Base-by-base conservation (phyloP, 495 filamentous ascomycete genomes). In the Aspergillus haitiensis region DNA sequence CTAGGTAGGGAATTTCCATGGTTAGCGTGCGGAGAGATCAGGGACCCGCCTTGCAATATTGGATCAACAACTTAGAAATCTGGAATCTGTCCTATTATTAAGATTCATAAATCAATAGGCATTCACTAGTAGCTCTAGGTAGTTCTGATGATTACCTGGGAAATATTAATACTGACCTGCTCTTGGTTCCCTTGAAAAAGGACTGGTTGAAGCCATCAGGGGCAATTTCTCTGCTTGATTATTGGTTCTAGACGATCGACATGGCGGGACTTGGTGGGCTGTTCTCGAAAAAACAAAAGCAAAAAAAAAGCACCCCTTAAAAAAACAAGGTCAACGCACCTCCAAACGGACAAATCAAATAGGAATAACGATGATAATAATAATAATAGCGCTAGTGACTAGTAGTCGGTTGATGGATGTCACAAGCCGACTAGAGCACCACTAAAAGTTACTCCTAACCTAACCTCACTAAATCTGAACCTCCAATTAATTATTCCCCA, bases 201-300 rank as follows among this genome's bases (percentile, higher is more conserved):
- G 21, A 27, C 21, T 27, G 21, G 21, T 27, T 27, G 21, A 27
- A 27, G 21, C 1, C 5, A 21, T 47, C 5, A 47, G 44, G 44
- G 44, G 44, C n/a, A 9, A 16, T 7, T 16, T 11, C 37, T 40
- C 11, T 40, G 44, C 11, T 47, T 18, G 27, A 53, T 52, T 34
- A 66, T 66, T 63, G 21, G 63, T 66, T 66, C 58, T 55, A 52
- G 31, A 51, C 53, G 64, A 66, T 66, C 64, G 60, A 58, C 64
- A 56, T 55, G 64, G 54, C 60, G 64, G 60, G 59, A 58, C 59
- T 52, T 32, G 40, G 49, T 46, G 55, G 56, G 47, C 42, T 27
- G 21, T 37, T n/a, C 45, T 35, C 44, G 27, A 55, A 53, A 33
- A 40, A 16, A 46, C n/a, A 16, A 46, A 45, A 12, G 1, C 4